Evolutionary conservation across 352 stramenopile genomes (phyloP).

Genomic region (Pythium grandisporangium): DNA sequence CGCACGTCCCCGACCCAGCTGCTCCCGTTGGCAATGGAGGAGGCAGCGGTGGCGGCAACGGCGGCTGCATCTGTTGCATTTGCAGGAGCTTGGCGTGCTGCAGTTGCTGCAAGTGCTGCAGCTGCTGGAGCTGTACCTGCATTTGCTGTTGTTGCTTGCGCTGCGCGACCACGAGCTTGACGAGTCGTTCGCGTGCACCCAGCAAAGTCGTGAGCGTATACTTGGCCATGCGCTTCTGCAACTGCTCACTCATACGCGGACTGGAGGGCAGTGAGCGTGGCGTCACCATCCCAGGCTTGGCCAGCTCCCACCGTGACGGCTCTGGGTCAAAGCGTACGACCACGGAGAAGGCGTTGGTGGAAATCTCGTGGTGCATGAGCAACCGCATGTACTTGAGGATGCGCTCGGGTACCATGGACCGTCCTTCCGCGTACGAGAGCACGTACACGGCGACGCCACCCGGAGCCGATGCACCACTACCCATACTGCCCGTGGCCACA

Average conservation of each 20-base stretch:
- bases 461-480: no score
- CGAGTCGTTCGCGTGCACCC: slow-evolving; percentile 49
- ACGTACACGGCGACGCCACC: slow-evolving; percentile 55
- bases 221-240: slow-evolving; percentile 67
- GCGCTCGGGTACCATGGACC: slow-evolving; percentile 57
- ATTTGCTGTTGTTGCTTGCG: slow-evolving; percentile 8
- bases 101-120: no score
- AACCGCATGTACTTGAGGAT: slow-evolving; percentile 84
- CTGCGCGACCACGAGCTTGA: slow-evolving; percentile 31
- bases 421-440: slow-evolving; percentile 68
- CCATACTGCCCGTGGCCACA: no score
- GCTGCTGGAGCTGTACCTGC: slow-evolving; percentile 14
- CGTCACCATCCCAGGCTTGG: slow-evolving; percentile 76
- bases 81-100: no score
- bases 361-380: slow-evolving; percentile 80
- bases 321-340: slow-evolving; percentile 65
- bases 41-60: no score
- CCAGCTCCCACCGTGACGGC: slow-evolving; percentile 63
- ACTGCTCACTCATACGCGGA: slow-evolving; percentile 54
- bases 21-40: no score
- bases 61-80: no score
- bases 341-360: slow-evolving; percentile 78
- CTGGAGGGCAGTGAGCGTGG: slow-evolving; percentile 64
- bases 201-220: slow-evolving; percentile 69
- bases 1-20: no score